Evolutionary conservation across 176 grass and related monocot species (phyloP).

Genomic region (Oryza longistaminata): DNA sequence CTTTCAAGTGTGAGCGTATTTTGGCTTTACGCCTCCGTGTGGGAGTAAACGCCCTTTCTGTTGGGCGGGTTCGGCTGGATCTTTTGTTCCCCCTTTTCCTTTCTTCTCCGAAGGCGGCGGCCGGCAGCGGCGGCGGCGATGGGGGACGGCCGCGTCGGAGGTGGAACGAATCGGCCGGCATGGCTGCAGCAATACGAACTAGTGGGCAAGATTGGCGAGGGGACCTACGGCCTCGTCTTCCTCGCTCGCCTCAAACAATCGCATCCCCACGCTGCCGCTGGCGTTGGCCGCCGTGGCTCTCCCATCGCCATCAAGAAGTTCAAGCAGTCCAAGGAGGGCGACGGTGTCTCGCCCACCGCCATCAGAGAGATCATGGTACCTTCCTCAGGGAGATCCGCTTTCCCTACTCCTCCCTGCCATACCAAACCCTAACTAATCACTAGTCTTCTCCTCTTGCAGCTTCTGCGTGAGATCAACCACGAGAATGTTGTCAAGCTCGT

Average conservation of each 20-base stretch:
- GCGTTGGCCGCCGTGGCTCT: conserved; percentile 51
- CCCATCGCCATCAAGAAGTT: conserved; percentile 99
- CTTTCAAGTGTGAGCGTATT: background rate
- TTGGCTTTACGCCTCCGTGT: background rate
- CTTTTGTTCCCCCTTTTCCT: background rate
- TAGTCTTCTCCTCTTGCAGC: conserved; percentile 47
- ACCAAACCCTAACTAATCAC: conserved; percentile 7
- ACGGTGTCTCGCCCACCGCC: conserved; percentile 81
- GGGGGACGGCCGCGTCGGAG: conserved; percentile 78
- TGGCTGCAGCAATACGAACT: conserved; percentile 98
- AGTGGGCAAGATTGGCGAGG: conserved; percentile 95
- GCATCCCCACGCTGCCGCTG: conserved; percentile 38
- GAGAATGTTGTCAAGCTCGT: conserved; percentile 98
- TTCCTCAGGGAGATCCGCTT: background rate
- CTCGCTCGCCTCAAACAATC: conserved; percentile 68
- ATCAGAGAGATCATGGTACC: conserved; percentile 96
- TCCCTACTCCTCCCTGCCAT: background rate
- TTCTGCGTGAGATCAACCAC: conserved; percentile 83
- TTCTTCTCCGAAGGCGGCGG: background rate
- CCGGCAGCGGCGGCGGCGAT: conserved; percentile 37
- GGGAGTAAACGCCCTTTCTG: background rate
- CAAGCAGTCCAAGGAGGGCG: conserved; percentile 88
- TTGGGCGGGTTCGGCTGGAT: too few species aligned
- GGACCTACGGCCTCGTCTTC: conserved; percentile 97
- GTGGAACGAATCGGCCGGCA: conserved; percentile 64